Conservation (phyloP, 768 basidiomycete genomes). For the Naganishia onofrii region DNA sequence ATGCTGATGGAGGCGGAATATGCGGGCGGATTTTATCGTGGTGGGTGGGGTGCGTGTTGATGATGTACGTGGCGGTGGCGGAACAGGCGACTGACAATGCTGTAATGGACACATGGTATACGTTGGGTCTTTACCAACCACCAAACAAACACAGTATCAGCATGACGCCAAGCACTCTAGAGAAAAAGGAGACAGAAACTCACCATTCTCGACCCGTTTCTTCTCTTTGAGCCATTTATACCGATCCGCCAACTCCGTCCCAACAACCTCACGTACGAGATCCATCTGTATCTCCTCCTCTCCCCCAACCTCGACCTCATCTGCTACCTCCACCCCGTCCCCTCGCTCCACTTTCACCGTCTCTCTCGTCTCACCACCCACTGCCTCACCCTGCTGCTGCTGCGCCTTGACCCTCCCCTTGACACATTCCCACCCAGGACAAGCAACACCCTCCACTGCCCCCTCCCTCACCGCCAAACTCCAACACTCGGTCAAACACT, state of each 20-base stretch:
- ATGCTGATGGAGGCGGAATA: conserved; percentile 22
- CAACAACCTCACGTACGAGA: conserved; percentile 69
- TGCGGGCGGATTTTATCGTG: background rate
- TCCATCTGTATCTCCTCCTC: conserved; percentile 57
- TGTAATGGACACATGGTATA: conserved; percentile 76
- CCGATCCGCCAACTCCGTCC: conserved; percentile 63
- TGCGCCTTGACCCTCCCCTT: conserved; percentile 52
- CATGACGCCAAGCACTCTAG: too few species aligned
- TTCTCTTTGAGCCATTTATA: conserved; percentile 79
- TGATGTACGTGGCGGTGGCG: conserved; percentile 55
- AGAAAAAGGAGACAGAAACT: conserved; percentile 35
- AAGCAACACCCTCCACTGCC: conserved; percentile 69
- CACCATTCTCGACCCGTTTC: conserved; percentile 69
- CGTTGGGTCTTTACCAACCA: conserved; percentile 77
- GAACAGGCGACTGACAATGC: conserved; percentile 76
- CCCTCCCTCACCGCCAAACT: conserved; percentile 75
- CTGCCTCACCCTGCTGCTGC: too few species aligned
- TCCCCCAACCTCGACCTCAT: conserved; percentile 36
- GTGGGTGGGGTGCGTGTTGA: background rate
- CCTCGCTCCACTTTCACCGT: background rate
- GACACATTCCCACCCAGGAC: conserved; percentile 77
- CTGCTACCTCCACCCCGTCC: background rate
- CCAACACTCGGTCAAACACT: conserved; percentile 80
- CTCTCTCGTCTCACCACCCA: background rate
- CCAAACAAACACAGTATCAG: too few species aligned